Evolutionary conservation across 352 stramenopile genomes (phyloP), one percentile per base, ranked within the genome.

Genomic region (Phytophthora pistaciae): DNA sequence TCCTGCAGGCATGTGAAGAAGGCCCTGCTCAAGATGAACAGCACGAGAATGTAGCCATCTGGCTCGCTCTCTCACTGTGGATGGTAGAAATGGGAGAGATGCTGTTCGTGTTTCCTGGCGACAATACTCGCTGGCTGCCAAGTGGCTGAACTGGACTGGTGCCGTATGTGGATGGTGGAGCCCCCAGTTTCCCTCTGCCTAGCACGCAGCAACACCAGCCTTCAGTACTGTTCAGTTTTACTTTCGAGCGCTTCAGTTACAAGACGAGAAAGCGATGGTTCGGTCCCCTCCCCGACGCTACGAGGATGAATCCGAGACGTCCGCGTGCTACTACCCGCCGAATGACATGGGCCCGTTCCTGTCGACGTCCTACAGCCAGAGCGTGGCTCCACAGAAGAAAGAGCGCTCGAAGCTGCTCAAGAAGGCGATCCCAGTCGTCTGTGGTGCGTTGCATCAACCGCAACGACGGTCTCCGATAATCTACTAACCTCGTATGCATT

Each of bases 251-350:
- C 36, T 72, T 62, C 58, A 58, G 59, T 60, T 61, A 69, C 54
- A 68, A 33, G n/a, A 46, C 25, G n/a, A 29, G 1, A n/a, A 64
- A 60, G 63, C 27, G 31, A 79, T 79, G 72, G 59, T 61, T 57
- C 68, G 63, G 2, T 70, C 68, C 38, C 68, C 68, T 11, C 55
- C 68, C 42, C 60, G 49, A 11, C 59, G 50, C 27, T 73, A 75
- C 50, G 73, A 74, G 40, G 68, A 74, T 23, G 68, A 71, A 66
- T 56, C 50, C 0, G 72, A 83, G 54, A 72, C 53, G 16, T 50
- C 68, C 8, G 60, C 70, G 7, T 73, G 58, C 55, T 83, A 75
- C 49, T 80, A 80, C 42, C 75, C 75, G 3, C 70, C 69, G 1
- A 38, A 59, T 52, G 54, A 79, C 53, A 76, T 79, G 69, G 69